These are phyloP conservation scores for Penicillium thymicola DNA, from an alignment of 2,329 filamentous ascomycete genomes.

Conservation along the genomic window DNA sequence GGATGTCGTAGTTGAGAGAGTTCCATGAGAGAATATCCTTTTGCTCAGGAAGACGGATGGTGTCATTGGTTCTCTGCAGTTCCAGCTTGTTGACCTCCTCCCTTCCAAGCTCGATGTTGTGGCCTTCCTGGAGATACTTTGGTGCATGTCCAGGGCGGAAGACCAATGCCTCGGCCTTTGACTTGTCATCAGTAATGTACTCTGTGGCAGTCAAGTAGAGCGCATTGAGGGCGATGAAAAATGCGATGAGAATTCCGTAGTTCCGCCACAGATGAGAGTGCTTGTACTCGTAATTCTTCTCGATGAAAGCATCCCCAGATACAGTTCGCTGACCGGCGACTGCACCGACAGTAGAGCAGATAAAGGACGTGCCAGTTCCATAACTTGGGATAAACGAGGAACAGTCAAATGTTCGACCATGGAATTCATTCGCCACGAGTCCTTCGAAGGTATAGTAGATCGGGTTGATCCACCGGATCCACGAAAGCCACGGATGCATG, in stretches of 20 bases:
- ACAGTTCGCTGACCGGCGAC: slow-evolving; percentile 52
- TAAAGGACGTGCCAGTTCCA: slow-evolving; percentile 14
- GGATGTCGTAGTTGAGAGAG: slow-evolving; percentile 67
- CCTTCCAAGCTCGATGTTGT: slow-evolving; percentile 7
- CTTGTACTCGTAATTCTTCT: slow-evolving; percentile 54
- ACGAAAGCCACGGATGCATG: slow-evolving; percentile 51
- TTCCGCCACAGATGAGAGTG: slow-evolving; percentile 63
- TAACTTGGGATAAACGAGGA: slow-evolving; percentile 19
- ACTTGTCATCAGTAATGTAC: slow-evolving; percentile 58
- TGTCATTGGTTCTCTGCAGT: slow-evolving; percentile 11
- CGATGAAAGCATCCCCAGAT: slow-evolving; percentile 58
- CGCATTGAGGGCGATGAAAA: slow-evolving; percentile 57
- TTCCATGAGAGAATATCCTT: slow-evolving; percentile 36
- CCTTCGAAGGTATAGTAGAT: slow-evolving; percentile 33
- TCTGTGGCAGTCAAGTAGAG: slow-evolving; percentile 51
- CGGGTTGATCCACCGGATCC: slow-evolving; percentile 36
- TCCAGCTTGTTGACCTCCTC: slow-evolving; percentile 7
- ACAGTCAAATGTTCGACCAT: slow-evolving; percentile 24
- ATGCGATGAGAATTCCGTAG: slow-evolving; percentile 64
- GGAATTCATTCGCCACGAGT: slow-evolving; percentile 33
- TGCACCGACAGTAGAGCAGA: slow-evolving; percentile 44
- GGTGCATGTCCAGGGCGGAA: slow-evolving; percentile 58
- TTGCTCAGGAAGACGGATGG: slow-evolving; percentile 14
- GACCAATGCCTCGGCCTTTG: slow-evolving; percentile 70
- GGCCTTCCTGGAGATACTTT: slow-evolving; percentile 12